Evolutionary conservation across 73 alveolate genomes (phyloP).

Genomic region (Symbiodinium natans): DNA sequence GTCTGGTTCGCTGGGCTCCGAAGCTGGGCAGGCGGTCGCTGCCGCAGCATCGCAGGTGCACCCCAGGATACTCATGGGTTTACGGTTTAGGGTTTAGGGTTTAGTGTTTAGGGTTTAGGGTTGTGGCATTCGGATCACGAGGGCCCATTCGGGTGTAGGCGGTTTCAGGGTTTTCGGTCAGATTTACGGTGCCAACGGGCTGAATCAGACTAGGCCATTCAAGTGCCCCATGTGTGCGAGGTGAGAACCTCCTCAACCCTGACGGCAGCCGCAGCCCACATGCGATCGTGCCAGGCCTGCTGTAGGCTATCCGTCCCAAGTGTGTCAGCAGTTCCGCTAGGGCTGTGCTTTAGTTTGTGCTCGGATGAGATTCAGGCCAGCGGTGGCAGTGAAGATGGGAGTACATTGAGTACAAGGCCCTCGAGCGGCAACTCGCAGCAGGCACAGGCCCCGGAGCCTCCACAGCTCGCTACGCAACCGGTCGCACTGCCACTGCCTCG

Average conservation of each 20-base stretch:
- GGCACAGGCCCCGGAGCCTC: background rate
- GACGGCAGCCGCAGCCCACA: background rate
- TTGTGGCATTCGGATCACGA: background rate
- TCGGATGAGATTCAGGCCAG: slow-evolving; percentile 2
- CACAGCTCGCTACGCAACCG: slow-evolving; percentile 5
- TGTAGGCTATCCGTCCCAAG: background rate
- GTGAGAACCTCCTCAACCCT: background rate
- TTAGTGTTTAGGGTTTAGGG: background rate
- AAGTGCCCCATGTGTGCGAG: background rate
- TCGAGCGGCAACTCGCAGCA: slow-evolving; percentile 44
- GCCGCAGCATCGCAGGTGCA: slow-evolving; percentile 65
- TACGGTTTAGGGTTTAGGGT: background rate
- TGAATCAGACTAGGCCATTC: too few species aligned
- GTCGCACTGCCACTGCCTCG: slow-evolving; percentile 41
- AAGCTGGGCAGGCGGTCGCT: slow-evolving; percentile 90
- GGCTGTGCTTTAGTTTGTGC: background rate
- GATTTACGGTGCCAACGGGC: too few species aligned
- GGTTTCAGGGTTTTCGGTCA: background rate
- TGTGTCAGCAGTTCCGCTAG: background rate
- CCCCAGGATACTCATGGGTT: background rate
- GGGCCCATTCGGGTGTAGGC: background rate
- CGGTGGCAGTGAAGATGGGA: slow-evolving; percentile 4
- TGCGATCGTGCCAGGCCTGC: background rate
- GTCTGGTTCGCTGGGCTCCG: slow-evolving; percentile 73
- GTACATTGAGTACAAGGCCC: slow-evolving; percentile 62